Conservation (phyloP, 306 rosid genomes). For the Vigna trinervia region DNA sequence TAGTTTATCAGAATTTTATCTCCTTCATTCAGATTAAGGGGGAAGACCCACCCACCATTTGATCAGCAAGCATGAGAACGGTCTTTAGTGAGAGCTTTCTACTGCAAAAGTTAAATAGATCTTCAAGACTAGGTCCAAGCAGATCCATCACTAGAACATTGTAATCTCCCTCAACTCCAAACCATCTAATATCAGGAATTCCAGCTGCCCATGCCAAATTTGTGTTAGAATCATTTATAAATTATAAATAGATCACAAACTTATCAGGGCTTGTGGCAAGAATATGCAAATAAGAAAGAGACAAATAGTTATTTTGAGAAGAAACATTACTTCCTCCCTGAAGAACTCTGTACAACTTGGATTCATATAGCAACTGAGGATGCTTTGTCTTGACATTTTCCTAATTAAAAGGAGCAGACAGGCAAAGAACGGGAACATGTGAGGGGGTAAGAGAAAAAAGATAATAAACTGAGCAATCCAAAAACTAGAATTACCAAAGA, state of each 20-base stretch:
- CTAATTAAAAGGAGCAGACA: constrained; percentile 42
- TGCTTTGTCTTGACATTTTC: constrained; percentile 93
- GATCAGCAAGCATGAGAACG: constrained; percentile 93
- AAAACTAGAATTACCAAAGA: constrained; percentile 5
- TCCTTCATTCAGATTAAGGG: background rate
- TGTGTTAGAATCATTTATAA: constrained; percentile 11
- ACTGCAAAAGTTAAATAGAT: constrained; percentile 88
- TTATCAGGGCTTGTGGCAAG: background rate
- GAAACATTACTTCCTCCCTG: constrained; percentile 84
- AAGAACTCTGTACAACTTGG: constrained; percentile 87
- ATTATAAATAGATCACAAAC: background rate
- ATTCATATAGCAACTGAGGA: constrained; percentile 90
- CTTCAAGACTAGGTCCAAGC: constrained; percentile 96
- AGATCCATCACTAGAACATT: constrained; percentile 92
- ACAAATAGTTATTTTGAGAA: constrained; percentile 28
- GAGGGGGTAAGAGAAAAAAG: background rate
- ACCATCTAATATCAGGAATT: constrained; percentile 85
- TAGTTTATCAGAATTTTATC: constrained; percentile 9
- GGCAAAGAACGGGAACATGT: background rate
- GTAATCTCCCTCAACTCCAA: constrained; percentile 91
- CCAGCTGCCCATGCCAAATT: constrained; percentile 69
- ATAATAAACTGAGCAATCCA: constrained; percentile 16
- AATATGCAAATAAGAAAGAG: background rate
- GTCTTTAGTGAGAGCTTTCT: constrained; percentile 90
- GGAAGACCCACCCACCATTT: constrained; percentile 65